Evolutionary conservation across 73 alveolate genomes (phyloP), one percentile per base, ranked within the genome.

Genomic region (Blepharisma stoltei): DNA sequence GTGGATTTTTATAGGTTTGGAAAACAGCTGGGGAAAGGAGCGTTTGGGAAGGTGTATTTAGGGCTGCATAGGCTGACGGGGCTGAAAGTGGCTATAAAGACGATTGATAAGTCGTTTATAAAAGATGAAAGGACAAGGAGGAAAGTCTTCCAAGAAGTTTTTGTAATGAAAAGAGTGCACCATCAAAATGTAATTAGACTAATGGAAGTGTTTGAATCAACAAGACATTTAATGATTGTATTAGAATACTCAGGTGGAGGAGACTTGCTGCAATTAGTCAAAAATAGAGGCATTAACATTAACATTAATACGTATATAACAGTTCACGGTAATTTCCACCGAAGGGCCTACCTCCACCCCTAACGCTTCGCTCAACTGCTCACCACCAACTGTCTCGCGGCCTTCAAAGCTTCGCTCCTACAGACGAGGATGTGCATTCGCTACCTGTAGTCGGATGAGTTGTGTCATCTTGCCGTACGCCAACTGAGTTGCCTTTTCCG

Each of bases 61-160:
- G 99, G 97, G 1, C 82, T 95, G 52, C 94, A 95, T 81, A 89
- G 86, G 47, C 91, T 96, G 46, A 96, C 99, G 54, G 99, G 99
- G 7, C 93, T 94, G 67, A 85, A 93, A 6, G 99, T 96, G 0
- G 99, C 99, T 20, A 96, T 96, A 45, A 96, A 96, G 81, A 87
- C 97, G 4, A 94, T 96, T 80, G 96, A 96, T 85, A 96, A 96
- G 83, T 82, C 94, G 21, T 86, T 87, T 78, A 84, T 96, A 67
- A 85, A 89, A 53, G 97, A 93, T 83, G 99, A 96, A 43, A 89
- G 89, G 75, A 93, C 99, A 6, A 90, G 91, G 78, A 83, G 91
- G 71, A 90, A 96, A 78, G 93, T 96, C 6, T 89, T 96, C 78
- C 86, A 79, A 47, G 75, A 79, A 73, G 55, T 79, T 18, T 47